These are phyloP conservation scores for Pseudocohnilembus persalinus DNA, from an alignment of 169 alveolate species.

Conservation along the genomic window DNA sequence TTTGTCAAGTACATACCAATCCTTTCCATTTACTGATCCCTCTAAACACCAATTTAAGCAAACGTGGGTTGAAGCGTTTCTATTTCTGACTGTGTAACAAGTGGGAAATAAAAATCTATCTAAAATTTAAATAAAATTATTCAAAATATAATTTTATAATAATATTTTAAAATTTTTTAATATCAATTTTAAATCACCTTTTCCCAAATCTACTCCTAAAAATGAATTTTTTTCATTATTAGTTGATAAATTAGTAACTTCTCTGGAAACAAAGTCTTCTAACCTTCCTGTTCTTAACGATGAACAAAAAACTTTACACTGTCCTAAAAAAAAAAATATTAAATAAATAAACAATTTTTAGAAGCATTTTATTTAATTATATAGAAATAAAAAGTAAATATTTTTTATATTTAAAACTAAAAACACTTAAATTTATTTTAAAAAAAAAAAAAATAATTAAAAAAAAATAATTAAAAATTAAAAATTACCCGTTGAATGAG, in stretches of 20 bases:
- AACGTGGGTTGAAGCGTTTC: slow-evolving; percentile 73
- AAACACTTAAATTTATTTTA: neutral
- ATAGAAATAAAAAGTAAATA: no score
- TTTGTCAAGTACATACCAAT: slow-evolving; percentile 73
- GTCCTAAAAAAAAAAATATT: slow-evolving; percentile 52
- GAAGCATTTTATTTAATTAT: no score
- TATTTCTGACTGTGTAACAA: slow-evolving; percentile 76
- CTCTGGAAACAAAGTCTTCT: slow-evolving; percentile 80
- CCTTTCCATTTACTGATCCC: slow-evolving; percentile 71
- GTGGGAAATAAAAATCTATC: slow-evolving; percentile 72
- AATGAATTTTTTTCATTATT: slow-evolving; percentile 75
- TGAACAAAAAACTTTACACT: slow-evolving; percentile 70
- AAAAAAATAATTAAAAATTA: no score
- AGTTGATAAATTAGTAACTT: slow-evolving; percentile 68
- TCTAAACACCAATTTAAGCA: slow-evolving; percentile 79
- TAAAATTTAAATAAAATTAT: no score
- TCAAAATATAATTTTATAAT: no score
- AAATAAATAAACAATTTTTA: no score
- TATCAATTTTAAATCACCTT: no score
- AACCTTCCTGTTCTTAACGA: slow-evolving; percentile 73
- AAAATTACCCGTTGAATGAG: slow-evolving; percentile 51
- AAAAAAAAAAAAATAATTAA: no score
- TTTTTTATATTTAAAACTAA: no score
- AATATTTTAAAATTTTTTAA: no score
- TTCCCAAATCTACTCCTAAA: slow-evolving; percentile 85